Evolutionary conservation across 2,329 filamentous ascomycete species (phyloP), one percentile per base, ranked within the genome.

Genomic region (Aphanocladium album): DNA sequence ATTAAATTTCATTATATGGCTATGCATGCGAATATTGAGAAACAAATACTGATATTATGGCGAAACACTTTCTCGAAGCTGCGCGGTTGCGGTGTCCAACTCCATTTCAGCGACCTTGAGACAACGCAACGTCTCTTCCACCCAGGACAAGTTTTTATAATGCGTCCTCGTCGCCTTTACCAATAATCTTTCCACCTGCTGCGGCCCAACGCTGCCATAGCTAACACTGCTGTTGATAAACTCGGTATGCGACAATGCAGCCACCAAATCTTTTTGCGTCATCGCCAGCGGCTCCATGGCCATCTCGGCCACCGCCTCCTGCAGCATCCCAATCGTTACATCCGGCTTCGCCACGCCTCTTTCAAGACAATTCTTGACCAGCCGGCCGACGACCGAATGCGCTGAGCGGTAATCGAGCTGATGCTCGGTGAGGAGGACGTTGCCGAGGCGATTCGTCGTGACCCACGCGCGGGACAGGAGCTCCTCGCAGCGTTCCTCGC

Each of bases 281-380:
- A 69, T 68, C 1, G 67, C 68, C 3, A 70, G 65, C 17, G 69
- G 69, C 9, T 69, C 67, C 41, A 71, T 71, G 67, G 69, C 68
- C 25, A 63, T 71, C 11, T 58, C 43, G 3, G 45, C 17, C 1
- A 35, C 56, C 0, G 56, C 56, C 17, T 58, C 47, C 35, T 58
- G 56, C 46, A 58, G 35, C 56, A 58, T 51, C 6, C 21, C 56
- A 39, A 58, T 39, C 2, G 56, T 51, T 2, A 58, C 56, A 41
- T 58, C 21, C 9, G 43, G 46, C 33, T 49, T 51, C 17, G 45
- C 46, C 16, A 58, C 23, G 9, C 37, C 47, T 8, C 19, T 25
- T 9, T 58, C 56, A 9, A 58, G n/a, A 17, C 56, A 58, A 23
- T 58, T 58, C 23, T 51, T 49, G 12, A 58, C 56, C 19, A 58